Evolutionary conservation across 441 rosid species (phyloP), one percentile per base, ranked within the genome.

Genomic region (Brassica balearica): DNA sequence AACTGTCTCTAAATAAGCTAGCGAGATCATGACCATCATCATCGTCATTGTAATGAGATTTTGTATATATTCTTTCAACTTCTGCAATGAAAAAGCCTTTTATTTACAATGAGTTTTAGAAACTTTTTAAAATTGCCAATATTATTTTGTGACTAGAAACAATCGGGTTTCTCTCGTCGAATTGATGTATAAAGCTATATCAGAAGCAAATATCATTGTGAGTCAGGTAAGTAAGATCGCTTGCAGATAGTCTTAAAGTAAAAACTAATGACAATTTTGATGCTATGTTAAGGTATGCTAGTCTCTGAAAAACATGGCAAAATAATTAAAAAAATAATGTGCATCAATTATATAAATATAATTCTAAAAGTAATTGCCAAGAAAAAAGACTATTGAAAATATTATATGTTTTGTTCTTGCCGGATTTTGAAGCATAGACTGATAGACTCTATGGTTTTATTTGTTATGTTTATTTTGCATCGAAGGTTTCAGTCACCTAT

Each of bases 41-140:
- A n/a, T 46, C 73, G 14, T 77, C 60, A 55, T 27, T 65, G 62
- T 77, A 65, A 29, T 72, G 6, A 43, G 53, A 43, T 17, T 73
- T 8, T 22, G 20, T 22, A 46, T 5, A 9, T 55, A 15, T 72
- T 5, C 6, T 68, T 76, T 23, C 23, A 58, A 38, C 53, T 56
- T 71, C n/a, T 65, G 61, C 72, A 64, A 15, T 36, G 59, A 27
- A 36, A 2, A 2, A n/a, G 56, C 19, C 56, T 48, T 48, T 5
- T 51, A 51, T 5, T 48, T 48, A 48, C 66, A 38, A 15, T 36
- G 59, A 27, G 9, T 36, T 61, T 68, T 8, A 29, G 20, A 68
- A 8, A 15, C 58, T 6, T 51, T 2, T 51, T n/a, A 1, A 48
- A 48, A 48, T 48, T n/a, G 4, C 55, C 17, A 43, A 43, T 43